phyloP scores from a whole-genome alignment of 768 basidiomycete species.

The Panaeolus papilionaceus region DNA sequence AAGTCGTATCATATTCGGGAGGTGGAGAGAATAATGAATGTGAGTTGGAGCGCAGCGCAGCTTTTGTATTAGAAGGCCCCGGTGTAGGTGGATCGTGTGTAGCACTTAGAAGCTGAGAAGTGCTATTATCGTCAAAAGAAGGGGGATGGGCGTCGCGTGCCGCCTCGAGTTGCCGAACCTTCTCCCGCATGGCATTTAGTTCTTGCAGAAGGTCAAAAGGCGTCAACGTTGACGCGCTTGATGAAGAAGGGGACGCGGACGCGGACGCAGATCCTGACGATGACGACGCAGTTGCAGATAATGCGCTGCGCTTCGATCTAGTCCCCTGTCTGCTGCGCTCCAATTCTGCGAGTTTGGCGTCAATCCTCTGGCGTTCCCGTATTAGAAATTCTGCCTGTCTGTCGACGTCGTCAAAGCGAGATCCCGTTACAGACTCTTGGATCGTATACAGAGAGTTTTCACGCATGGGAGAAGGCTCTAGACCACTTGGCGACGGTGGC shows the following conservation, averaged over 20 bases:
- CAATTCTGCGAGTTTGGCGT: neutral
- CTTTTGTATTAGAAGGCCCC: neutral
- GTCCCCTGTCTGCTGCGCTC: neutral
- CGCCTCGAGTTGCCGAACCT: conserved; percentile 6
- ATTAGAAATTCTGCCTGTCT: neutral
- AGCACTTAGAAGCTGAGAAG: neutral
- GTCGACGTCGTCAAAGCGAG: neutral
- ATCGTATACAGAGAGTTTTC: neutral
- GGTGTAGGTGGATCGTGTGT: neutral
- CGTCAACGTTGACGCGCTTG: neutral
- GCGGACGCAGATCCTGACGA: neutral
- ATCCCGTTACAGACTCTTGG: neutral
- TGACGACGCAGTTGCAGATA: neutral
- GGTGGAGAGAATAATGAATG: conserved; percentile 8
- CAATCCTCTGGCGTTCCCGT: neutral
- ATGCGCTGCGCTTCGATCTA: neutral
- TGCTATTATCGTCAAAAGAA: conserved; percentile 1
- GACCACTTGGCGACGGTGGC: neutral
- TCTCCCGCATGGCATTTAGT: neutral
- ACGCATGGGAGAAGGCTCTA: neutral
- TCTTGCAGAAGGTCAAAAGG: neutral
- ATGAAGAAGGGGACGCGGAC: neutral
- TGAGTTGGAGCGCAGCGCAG: neutral
- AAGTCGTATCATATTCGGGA: neutral
- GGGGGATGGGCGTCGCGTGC: conserved; percentile 1